These are phyloP conservation scores for Nemania sp. DNA, from an alignment of 2,329 filamentous ascomycete genomes.

Conservation along the genomic window DNA sequence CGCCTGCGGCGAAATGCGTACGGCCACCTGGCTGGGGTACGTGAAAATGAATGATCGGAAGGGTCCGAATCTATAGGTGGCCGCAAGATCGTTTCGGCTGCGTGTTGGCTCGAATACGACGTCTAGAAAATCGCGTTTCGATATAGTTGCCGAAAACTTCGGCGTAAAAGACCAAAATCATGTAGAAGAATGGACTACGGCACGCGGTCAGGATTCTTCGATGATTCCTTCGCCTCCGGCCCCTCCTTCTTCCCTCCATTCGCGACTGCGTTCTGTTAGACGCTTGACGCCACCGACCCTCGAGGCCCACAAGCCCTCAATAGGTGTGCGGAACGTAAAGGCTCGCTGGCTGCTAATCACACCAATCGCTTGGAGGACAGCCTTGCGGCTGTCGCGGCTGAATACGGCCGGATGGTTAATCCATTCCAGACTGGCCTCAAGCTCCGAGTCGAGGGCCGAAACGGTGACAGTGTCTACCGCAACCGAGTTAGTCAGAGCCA, in stretches of 20 bases:
- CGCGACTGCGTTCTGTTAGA: conserved; percentile 79
- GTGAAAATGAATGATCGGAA: no score
- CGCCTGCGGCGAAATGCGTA: not conserved
- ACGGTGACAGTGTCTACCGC: conserved; percentile 87
- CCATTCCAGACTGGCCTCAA: conserved; percentile 92
- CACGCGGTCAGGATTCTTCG: conserved; percentile 55
- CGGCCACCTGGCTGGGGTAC: no score
- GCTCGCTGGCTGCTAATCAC: conserved; percentile 94
- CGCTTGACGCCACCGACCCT: conserved; percentile 80
- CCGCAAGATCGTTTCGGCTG: conserved; percentile 14
- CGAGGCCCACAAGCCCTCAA: conserved; percentile 86
- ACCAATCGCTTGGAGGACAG: conserved; percentile 92
- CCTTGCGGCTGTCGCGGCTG: conserved; percentile 89
- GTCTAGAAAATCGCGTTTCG: conserved; percentile 29
- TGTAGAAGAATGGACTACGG: not conserved
- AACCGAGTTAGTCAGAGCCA: conserved; percentile 59
- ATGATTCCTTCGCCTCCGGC: conserved; percentile 73
- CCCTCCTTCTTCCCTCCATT: conserved; percentile 90
- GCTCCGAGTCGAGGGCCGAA: conserved; percentile 83
- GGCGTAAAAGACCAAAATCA: conserved; percentile 16
- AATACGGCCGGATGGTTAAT: conserved; percentile 97
- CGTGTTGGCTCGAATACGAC: conserved; percentile 29
- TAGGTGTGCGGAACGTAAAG: conserved; percentile 88
- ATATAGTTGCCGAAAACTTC: conserved; percentile 14
- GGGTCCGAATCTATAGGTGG: not conserved